Evolutionary conservation across 2,329 filamentous ascomycete genomes (phyloP), one percentile per base, ranked within the genome.

Genomic region (Clarireedia hainanense): DNA sequence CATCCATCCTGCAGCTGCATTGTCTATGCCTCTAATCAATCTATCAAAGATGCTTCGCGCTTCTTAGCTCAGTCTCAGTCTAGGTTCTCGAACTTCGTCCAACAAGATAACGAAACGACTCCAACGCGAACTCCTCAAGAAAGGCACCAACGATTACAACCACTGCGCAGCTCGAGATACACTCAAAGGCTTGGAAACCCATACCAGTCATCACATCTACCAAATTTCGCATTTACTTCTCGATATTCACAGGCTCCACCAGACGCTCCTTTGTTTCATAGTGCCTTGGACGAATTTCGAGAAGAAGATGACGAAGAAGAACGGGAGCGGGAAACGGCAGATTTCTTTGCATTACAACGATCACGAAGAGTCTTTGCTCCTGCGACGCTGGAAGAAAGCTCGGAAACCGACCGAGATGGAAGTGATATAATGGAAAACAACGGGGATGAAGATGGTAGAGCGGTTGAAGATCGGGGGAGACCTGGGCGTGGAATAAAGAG

Each of bases 61-160:
- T 99, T 99, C 72, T 84, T 99, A 66, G 89, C 91, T 59, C 94
- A 97, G 81, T 96, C 91, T 63, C 91, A 96, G 77, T 95, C 91
- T 59, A 86, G 90, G 61, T 78, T 97, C 67, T 89, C 87, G 63
- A 83, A 76, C 70, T 84, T 91, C 52, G 80, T 76, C 73, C 81
- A 86, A 69, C 73, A 80, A 58, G 82, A 82, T 56, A 55, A 55
- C 17, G 52, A 55, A 50, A 26, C 40, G 23, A 58, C 53, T 37
- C 65, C 66, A 20, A 59, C 63, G 50, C 65, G 63, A 75, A 69
- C 74, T 40, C 60, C 66, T 2, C 65, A 64, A 53, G 65, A 69
- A 47, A 60, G 65, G 58, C 66, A 64, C 52, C 64, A 65, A 47
- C 57, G 61, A 57, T 55, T 58, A 47, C 63, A 66, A 39, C 61